Base-by-base conservation (phyloP, 768 basidiomycete species). In the Pisolithus albus region DNA sequence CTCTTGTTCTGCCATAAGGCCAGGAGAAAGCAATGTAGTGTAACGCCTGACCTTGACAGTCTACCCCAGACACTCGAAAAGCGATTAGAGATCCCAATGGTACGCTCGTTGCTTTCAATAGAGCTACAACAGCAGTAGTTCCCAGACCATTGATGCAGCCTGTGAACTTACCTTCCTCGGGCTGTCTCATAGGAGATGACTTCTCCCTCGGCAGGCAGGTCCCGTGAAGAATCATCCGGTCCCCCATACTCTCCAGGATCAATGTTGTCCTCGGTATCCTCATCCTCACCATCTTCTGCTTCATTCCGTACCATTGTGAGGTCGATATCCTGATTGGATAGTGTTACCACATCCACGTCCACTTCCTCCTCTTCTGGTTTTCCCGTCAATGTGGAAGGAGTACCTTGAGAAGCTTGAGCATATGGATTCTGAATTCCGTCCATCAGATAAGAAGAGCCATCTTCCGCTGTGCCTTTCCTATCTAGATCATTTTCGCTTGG, bases 321-420 rank as follows among this genome's bases (percentile, higher is more conserved):
- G 40, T 63, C 61, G 36, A 73, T 68, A 23, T 69, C 65, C 47
- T 71, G 68, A 49, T 65, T 69, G 10, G 63, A 64, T 19, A 72
- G 49, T 39, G 66, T 52, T 24, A 30, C 54, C 49, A 68, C 64
- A 53, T 70, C 61, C 52, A 60, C 66, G 51, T 64, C 65, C 15
- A 66, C 63, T 19, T 65, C 62, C 26, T 53, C n/a, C 11, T 49
- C 53, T 45, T 53, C 40, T 9, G 42, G 19, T 37, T 43, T 10
- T 46, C 46, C 28, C 23, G 18, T 50, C 18, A 16, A 47, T n/a
- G 39, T 40, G 53, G 52, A 62, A 8, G 61, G 41, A 4, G 45
- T 52, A 8, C 50, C 56, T 44, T 56, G 61, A n/a, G 56, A 61
- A 8, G 47, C 50, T 1, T 47, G 57, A 11, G 57, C 56, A 51